phyloP scores from a whole-genome alignment of 805 yeast genomes.

The Yamadazyma endophytica region DNA sequence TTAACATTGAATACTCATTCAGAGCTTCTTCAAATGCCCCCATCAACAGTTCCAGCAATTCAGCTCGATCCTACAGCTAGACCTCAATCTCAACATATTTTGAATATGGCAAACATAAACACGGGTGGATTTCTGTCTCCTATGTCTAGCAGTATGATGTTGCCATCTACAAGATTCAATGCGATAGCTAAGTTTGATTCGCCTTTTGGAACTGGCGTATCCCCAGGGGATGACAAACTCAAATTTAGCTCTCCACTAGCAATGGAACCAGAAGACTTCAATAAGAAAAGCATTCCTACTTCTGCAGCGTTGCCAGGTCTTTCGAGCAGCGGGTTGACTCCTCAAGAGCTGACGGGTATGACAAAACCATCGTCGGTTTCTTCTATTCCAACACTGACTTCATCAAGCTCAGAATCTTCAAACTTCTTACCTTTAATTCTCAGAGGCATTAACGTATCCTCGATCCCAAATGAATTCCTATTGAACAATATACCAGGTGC shows the following conservation, averaged over 20 bases:
- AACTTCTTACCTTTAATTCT: constrained; percentile 68
- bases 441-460: constrained; percentile 56
- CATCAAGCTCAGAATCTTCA: constrained; percentile 32
- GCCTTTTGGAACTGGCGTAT: constrained; percentile 11
- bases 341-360: too few species aligned
- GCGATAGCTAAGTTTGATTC: constrained; percentile 13
- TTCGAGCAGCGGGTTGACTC: too few species aligned
- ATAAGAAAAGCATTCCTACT: constrained; percentile 4
- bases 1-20: constrained; percentile 21
- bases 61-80: constrained; percentile 13
- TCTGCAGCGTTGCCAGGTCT: too few species aligned
- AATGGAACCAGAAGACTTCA: constrained; percentile 10
- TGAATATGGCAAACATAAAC: constrained; percentile 5
- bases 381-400: too few species aligned
- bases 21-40: constrained; percentile 12
- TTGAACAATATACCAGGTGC: constrained; percentile 26
- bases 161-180: constrained; percentile 4
- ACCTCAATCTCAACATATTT: not conserved
- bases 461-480: constrained; percentile 55
- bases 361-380: too few species aligned
- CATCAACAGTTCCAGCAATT: constrained; percentile 8
- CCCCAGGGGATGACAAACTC: constrained; percentile 10
- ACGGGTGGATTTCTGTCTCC: constrained; percentile 16
- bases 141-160: constrained; percentile 3
- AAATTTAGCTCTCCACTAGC: constrained; percentile 11